Evolutionary conservation across 306 rosid species (phyloP), one percentile per base, ranked within the genome.

Genomic region (Mimosa pudica): DNA sequence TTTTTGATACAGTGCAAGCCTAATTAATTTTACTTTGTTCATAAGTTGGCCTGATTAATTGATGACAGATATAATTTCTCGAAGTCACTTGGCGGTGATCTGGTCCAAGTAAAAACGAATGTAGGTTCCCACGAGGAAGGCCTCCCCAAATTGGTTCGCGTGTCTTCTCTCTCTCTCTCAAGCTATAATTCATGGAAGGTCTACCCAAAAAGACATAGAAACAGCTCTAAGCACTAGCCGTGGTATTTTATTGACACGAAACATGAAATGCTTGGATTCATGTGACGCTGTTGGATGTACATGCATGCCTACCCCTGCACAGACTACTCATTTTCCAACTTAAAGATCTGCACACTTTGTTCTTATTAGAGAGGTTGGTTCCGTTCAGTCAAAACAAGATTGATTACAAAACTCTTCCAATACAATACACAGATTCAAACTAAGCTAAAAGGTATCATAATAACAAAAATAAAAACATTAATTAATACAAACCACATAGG

Each of bases 221-320:
- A 68, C 70, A 63, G 42, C 9, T 32, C 42, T 32, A 32, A 32
- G n/a, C 16, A 61, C 38, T 61, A 61, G 38, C 33, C 41, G 12
- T 30, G 36, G 65, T 20, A 24, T 24, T 60, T 61, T 61, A 30
- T 61, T 61, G 12, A 73, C 67, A 71, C 17, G 67, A 74, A 73
- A 78, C 77, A 30, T 45, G 72, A 62, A 77, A 78, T 12, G 16
- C 77, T 17, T 57, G n/a, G 66, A 55, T 54, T 55, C 17, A 54
- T 17, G 77, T 46, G 70, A 65, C 47, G 63, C n/a, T 11, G 70
- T 60, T 68, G 82, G 79, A 49, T 84, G 79, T 64, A 76, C 81
- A 17, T 66, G 71, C 81, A 17, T 66, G 71, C 33, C 44, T 76
- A 11, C 16, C 52, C 66, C 64, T 13, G 35, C 38, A 42, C 70